A percentile compares a stretch with the other conserved stretches of the same genome.
phyloP scores from a whole-genome alignment of 805 yeast species.

The Cephaloascus fragrans region DNA sequence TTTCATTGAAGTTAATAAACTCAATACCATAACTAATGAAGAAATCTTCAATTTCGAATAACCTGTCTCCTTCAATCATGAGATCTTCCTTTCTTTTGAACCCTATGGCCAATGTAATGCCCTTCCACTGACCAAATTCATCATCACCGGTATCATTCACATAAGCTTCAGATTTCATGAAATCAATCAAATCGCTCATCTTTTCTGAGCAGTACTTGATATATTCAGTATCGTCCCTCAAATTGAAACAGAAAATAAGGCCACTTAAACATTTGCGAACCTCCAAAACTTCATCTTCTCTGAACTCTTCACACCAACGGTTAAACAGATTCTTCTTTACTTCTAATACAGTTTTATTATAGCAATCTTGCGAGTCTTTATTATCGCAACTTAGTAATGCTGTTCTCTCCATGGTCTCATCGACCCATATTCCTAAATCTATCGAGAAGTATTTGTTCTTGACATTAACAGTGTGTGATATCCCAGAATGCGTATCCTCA shows the following conservation, averaged over 20 bases:
- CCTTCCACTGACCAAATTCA: constrained; percentile 9
- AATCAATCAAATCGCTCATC: constrained; percentile 6
- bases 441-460: constrained; percentile 19
- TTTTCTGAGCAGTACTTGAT: constrained; percentile 11
- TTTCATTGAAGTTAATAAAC: constrained; percentile 20
- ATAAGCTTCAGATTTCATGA: constrained; percentile 1
- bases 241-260: constrained; percentile 27
- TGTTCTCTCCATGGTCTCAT: constrained; percentile 22
- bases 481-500: constrained; percentile 12
- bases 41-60: constrained; percentile 26
- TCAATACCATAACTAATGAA: constrained; percentile 30
- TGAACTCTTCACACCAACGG: constrained; percentile 31
- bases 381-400: constrained; percentile 15
- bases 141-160: constrained; percentile 3
- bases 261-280: constrained; percentile 38
- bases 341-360: constrained; percentile 16
- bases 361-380: constrained; percentile 22
- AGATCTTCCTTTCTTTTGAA: constrained; percentile 3
- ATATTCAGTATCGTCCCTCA: constrained; percentile 11
- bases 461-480: constrained; percentile 10
- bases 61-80: constrained; percentile 3
- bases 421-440: constrained; percentile 19
- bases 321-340: constrained; percentile 25
- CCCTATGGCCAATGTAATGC: constrained; percentile 26
- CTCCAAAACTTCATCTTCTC: constrained; percentile 24